phyloP scores from a whole-genome alignment of 2,329 filamentous ascomycete species.

The Aspergillus sp. region DNA sequence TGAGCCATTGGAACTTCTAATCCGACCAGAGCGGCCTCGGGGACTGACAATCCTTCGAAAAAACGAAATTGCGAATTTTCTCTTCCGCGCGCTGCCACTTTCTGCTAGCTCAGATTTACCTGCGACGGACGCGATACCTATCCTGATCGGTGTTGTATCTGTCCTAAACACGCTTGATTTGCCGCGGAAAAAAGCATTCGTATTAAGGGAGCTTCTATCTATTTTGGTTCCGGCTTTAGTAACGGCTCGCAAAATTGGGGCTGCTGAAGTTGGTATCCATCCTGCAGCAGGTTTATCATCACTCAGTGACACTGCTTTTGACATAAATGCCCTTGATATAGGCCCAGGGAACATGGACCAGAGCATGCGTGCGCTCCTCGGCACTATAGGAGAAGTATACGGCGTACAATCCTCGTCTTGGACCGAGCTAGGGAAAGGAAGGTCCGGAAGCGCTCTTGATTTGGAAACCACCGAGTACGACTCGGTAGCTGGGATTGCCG shows the following conservation, averaged over 20 bases:
- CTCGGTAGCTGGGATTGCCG: constrained; percentile 39
- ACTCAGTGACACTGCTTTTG: constrained; percentile 56
- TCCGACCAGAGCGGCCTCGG: constrained; percentile 35
- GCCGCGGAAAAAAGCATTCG: constrained; percentile 85
- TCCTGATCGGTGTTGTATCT: constrained; percentile 83
- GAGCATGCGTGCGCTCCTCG: constrained; percentile 40
- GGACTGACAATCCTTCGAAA: constrained; percentile 51
- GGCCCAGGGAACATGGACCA: constrained; percentile 43
- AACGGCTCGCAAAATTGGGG: constrained; percentile 86
- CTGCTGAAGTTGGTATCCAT: constrained; percentile 94
- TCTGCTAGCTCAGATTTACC: constrained; percentile 62
- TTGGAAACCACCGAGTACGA: constrained; percentile 30
- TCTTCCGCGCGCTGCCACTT: constrained; percentile 71
- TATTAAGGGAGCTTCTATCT: constrained; percentile 80
- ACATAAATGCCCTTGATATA: constrained; percentile 44
- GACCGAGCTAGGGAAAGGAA: constrained; percentile 32
- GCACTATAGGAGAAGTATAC: constrained; percentile 40
- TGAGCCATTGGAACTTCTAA: constrained; percentile 40
- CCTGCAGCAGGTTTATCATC: constrained; percentile 83
- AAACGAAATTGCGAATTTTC: constrained; percentile 62
- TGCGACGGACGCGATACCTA: constrained; percentile 71
- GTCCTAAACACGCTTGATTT: constrained; percentile 78
- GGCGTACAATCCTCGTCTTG: constrained; percentile 40
- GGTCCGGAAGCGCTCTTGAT: constrained; percentile 19
- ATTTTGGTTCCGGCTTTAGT: constrained; percentile 81